Evolutionary conservation across 2,329 filamentous ascomycete genomes (phyloP), one percentile per base, ranked within the genome.

Genomic region (Dactylellina drechsleri): DNA sequence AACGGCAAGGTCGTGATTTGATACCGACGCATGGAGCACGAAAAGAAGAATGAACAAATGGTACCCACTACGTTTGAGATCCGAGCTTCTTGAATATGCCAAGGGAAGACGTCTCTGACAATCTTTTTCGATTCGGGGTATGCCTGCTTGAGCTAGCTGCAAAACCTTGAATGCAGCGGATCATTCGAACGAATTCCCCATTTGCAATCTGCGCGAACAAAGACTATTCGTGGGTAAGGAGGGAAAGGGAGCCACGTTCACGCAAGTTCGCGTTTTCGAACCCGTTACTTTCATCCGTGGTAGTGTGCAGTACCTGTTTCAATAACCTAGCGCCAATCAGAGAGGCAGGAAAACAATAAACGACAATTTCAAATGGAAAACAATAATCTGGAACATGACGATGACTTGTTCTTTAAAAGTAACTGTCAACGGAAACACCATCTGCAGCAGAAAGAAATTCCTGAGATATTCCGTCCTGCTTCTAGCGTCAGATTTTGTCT

Each of bases 401-500:
- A 36, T 36, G 31, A 36, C 31, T 36, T 36, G 43, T 47, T n/a
- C 43, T 47, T 47, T 18, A 18, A n/a, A 47, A 15, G 13, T 6
- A 47, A 8, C 4, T n/a, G 41, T 31, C 57, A 60, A 31, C 18
- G 40, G 43, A 47, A 23, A 45, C 49, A 61, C 60, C 57, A 43
- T 47, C 56, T 57, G 71, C 71, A 65, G 40, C 18, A 53, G 43
- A 50, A 31, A 65, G 64, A 75, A 61, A 67, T 75, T 68, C 71
- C 71, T 67, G 64, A 75, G 71, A 75, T 75, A 68, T 75, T 75
- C 71, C 64, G 71, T 75, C 59, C 53, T 64, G 59, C 66, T 71
- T 71, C 66, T 65, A 71, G 66, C 66, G 59, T 64, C 23, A 43
- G 28, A 41, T 41, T 13, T 26, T 28, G 41, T 16, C 16, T 26